Evolutionary conservation across 2,329 filamentous ascomycete species (phyloP).

Genomic region (Aureobasidium leucospermi): DNA sequence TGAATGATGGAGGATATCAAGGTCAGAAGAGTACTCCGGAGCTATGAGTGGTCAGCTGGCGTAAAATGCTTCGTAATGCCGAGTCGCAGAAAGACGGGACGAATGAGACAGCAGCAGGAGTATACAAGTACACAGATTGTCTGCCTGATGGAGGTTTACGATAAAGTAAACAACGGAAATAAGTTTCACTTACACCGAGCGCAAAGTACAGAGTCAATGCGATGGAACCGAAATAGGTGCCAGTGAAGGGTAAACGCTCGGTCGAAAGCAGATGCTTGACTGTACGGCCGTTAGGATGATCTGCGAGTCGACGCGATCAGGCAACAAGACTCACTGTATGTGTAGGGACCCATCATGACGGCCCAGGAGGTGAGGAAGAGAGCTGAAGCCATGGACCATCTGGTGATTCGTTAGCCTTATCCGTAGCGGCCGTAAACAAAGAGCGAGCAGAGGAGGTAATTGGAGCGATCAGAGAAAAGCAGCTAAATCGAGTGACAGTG

Average conservation of each 20-base stretch:
- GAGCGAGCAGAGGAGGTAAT: conserved; percentile 8
- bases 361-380: conserved; percentile 91
- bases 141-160: conserved; percentile 8
- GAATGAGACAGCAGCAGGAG: background rate
- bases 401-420: conserved; percentile 41
- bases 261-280: conserved; percentile 76
- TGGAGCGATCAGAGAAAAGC: conserved; percentile 6
- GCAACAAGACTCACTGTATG: conserved; percentile 50
- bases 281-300: conserved; percentile 20
- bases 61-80: conserved; percentile 1
- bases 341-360: conserved; percentile 82
- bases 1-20: conserved; percentile 78
- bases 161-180: conserved; percentile 12
- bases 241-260: conserved; percentile 82
- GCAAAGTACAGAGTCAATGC: conserved; percentile 85
- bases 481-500: conserved; percentile 13
- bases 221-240: conserved; percentile 91
- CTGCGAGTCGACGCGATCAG: background rate
- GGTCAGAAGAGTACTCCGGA: conserved; percentile 77
- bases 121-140: conserved; percentile 2
- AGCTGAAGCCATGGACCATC: conserved; percentile 88
- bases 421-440: conserved; percentile 14
- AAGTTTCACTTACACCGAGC: conserved; percentile 64
- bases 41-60: conserved; percentile 46
- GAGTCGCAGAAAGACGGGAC: background rate